Conservation (phyloP, 1,139 yeast species). For the Kodamaea alishanica region DNA sequence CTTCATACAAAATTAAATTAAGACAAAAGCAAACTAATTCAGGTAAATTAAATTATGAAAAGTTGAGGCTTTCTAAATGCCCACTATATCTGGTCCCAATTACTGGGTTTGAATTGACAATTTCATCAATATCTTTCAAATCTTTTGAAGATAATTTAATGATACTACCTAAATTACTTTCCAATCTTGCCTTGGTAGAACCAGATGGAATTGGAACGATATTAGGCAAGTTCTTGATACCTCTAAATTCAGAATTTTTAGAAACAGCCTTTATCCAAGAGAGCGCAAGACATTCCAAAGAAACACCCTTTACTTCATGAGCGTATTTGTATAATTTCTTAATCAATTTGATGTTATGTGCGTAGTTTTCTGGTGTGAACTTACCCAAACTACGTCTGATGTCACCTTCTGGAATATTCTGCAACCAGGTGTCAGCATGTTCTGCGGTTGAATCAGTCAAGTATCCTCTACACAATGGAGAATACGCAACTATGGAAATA, state of each 20-base stretch:
- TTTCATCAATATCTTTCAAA: constrained; percentile 45
- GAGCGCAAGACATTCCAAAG: constrained; percentile 67
- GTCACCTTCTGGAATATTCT: constrained; percentile 52
- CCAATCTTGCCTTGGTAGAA: constrained; percentile 53
- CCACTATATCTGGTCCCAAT: constrained; percentile 49
- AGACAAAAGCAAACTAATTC: background rate
- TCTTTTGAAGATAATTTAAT: constrained; percentile 51
- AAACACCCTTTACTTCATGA: constrained; percentile 41
- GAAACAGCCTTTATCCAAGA: constrained; percentile 59
- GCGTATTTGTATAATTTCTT: constrained; percentile 43
- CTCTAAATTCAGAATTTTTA: constrained; percentile 24
- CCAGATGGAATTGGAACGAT: constrained; percentile 81
- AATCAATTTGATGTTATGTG: constrained; percentile 48
- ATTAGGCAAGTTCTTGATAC: constrained; percentile 44
- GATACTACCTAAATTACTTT: constrained; percentile 49
- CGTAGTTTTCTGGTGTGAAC: constrained; percentile 54
- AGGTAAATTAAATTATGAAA: too few species aligned
- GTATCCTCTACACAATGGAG: constrained; percentile 79
- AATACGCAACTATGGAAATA: constrained; percentile 73
- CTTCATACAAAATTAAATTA: constrained; percentile 43
- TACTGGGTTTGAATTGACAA: constrained; percentile 36
- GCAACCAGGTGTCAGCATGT: constrained; percentile 27
- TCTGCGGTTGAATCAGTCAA: constrained; percentile 58
- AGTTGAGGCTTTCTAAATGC: too few species aligned
- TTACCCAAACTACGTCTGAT: constrained; percentile 52